Conservation (phyloP, 2,329 filamentous ascomycete genomes). For the Epichloe hybrida region DNA sequence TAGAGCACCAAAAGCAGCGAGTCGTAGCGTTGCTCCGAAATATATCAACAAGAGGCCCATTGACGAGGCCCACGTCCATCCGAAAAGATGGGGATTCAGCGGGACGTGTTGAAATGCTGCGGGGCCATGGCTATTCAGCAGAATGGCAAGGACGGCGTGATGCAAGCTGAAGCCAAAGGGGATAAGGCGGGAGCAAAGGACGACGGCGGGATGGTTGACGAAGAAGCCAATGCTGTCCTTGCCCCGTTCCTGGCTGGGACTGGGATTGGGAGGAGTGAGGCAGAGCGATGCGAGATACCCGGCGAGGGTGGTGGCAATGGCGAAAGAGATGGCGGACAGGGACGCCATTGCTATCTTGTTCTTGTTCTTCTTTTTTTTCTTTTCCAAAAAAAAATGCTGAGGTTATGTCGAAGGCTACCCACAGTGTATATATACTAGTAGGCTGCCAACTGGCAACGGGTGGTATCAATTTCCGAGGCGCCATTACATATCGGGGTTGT, state of each 20-base stretch:
- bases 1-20: constrained; percentile 28
- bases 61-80: constrained; percentile 19
- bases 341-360: not conserved
- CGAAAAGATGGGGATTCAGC: constrained; percentile 16
- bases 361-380: not conserved
- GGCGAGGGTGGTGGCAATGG: not conserved
- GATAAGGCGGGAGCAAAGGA: not conserved
- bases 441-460: too few relatives aligned
- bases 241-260: not conserved
- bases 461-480: too few relatives aligned
- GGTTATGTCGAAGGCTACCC: not conserved
- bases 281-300: not conserved
- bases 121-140: not conserved
- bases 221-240: constrained; percentile 2
- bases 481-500: too few relatives aligned
- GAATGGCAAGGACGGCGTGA: not conserved
- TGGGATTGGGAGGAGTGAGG: constrained; percentile 1
- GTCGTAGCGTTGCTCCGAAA: constrained; percentile 17
- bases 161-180: not conserved
- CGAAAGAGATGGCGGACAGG: constrained; percentile 2
- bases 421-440: too few relatives aligned
- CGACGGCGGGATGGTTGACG: not conserved
- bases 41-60: constrained; percentile 18
- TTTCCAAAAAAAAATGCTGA: not conserved
- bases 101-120: not conserved